These are phyloP conservation scores for Drosera capensis DNA, from an alignment of 148 eudicot genomes.

Conservation along the genomic window DNA sequence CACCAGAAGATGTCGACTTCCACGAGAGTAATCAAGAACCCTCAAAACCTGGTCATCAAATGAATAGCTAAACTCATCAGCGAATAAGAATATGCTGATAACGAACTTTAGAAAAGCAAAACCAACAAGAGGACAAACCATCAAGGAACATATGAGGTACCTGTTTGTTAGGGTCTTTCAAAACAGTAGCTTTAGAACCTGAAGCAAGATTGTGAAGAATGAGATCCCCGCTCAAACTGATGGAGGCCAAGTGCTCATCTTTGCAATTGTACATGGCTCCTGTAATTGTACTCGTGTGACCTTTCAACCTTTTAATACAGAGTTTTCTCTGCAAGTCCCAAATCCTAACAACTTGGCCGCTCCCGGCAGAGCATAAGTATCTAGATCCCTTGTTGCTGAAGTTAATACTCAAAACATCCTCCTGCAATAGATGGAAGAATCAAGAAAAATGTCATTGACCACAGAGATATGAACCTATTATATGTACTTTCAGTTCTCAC, in stretches of 20 bases:
- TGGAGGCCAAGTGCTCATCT: slow-evolving; percentile 96
- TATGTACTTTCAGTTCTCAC: neutral
- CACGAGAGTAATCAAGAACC: slow-evolving; percentile 91
- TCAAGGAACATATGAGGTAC: slow-evolving; percentile 18
- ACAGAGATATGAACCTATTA: neutral
- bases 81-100: neutral
- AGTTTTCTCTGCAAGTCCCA: slow-evolving; percentile 97
- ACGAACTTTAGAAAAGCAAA: slow-evolving; percentile 1
- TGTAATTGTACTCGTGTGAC: slow-evolving; percentile 77
- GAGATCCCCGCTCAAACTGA: slow-evolving; percentile 70
- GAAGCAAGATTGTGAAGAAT: slow-evolving; percentile 97
- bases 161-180: slow-evolving; percentile 87
- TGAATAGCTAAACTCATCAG: slow-evolving; percentile 20
- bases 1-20: slow-evolving; percentile 83
- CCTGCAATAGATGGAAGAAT: slow-evolving; percentile 22
- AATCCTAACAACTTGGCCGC: slow-evolving; percentile 75
- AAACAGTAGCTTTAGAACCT: slow-evolving; percentile 70
- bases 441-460: neutral
- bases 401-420: slow-evolving; percentile 53
- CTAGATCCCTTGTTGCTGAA: slow-evolving; percentile 91
- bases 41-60: slow-evolving; percentile 64
- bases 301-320: slow-evolving; percentile 92
- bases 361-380: slow-evolving; percentile 83
- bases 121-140: slow-evolving; percentile 3
- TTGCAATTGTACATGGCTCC: slow-evolving; percentile 77